A percentile compares a stretch with the other conserved stretches of the same genome.
Conservation (phyloP, 768 basidiomycete genomes). For the Phylloporus sp. region DNA sequence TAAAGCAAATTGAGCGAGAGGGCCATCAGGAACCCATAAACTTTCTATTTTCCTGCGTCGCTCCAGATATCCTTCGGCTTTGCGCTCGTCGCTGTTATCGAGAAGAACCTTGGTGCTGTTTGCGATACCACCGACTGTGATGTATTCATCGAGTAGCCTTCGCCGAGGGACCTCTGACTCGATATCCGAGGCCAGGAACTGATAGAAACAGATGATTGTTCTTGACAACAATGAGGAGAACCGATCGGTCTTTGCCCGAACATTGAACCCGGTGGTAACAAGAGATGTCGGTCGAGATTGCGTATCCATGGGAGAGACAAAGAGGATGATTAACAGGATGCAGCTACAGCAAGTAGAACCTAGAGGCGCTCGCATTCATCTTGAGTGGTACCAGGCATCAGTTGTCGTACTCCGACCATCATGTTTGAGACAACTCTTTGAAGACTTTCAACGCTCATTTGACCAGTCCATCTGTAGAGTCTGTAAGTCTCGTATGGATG, state of each 20-base stretch:
- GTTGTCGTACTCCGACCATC: too few relatives aligned
- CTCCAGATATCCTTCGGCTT: conserved; percentile 18
- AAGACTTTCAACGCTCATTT: too few relatives aligned
- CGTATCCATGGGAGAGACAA: conserved; percentile 9
- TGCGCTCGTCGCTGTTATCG: conserved; percentile 21
- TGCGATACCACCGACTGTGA: conserved; percentile 25
- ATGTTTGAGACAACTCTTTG: background rate
- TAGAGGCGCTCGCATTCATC: background rate
- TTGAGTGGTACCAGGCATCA: too few relatives aligned
- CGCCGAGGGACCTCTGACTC: conserved; percentile 21
- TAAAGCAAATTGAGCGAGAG: conserved; percentile 16
- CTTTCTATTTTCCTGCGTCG: conserved; percentile 19
- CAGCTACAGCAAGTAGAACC: background rate
- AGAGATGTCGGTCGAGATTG: background rate
- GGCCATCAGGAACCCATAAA: conserved; percentile 17
- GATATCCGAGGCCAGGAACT: conserved; percentile 25
- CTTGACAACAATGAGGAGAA: conserved; percentile 19
- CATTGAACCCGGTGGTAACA: conserved; percentile 9
- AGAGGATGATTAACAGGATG: background rate
- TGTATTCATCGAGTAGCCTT: conserved; percentile 25
- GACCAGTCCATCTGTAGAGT: too few relatives aligned
- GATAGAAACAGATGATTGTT: conserved; percentile 26
- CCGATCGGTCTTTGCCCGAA: conserved; percentile 20
- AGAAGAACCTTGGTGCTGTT: conserved; percentile 24
- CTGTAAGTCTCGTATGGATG: too few relatives aligned